Base-by-base conservation (phyloP, 257 asterid species). In the Schizonepeta tenuifolia region DNA sequence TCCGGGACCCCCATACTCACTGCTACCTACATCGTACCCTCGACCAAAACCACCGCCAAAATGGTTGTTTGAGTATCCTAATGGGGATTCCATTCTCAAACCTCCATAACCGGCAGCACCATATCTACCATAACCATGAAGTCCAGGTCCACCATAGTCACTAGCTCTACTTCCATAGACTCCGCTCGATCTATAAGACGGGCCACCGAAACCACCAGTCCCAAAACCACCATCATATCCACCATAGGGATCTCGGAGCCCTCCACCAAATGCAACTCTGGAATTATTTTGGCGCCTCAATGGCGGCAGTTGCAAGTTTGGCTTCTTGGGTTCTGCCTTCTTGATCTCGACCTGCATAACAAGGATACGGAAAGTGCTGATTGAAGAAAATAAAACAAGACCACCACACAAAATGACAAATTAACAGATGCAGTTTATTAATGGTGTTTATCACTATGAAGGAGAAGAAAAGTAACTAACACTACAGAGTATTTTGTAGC, bases 281-380 rank as follows among this genome's bases (percentile, higher is more conserved):
- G 88, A 31, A 60, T 49, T 73, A 60, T 38, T 71, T 40, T 36
- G 86, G 31, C 75, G 86, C 71, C 83, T 81, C 24, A 79, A 68
- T 76, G 84, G 81, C 10, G 78, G 79, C 4, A 83, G 86, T 24
- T 77, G 78, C 36, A 78, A 63, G 54, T 81, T 85, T 17, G 84
- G 81, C 72, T 85, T 86, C 82, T 84, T 86, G 0, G 92, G 92
- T 75, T 86, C 92, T 44, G 89, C 89, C 78, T 82, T 86, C 88
- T 86, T 86, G 78, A 86, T 86, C 73, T 86, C 92, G 54, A 86
- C 92, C 92, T 86, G 28, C 68, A 59, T 17, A 31, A 70, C 11
- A 69, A 40, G n/a, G 14, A 28, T 41, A 3, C 44, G 6, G 53
- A 44, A 18, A 58, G 35, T 3, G 40, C 0, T 41, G 20, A 28